These are phyloP conservation scores for Globisporangium paroecandrum DNA, from an alignment of 352 stramenopile genomes.

Conservation along the genomic window DNA sequence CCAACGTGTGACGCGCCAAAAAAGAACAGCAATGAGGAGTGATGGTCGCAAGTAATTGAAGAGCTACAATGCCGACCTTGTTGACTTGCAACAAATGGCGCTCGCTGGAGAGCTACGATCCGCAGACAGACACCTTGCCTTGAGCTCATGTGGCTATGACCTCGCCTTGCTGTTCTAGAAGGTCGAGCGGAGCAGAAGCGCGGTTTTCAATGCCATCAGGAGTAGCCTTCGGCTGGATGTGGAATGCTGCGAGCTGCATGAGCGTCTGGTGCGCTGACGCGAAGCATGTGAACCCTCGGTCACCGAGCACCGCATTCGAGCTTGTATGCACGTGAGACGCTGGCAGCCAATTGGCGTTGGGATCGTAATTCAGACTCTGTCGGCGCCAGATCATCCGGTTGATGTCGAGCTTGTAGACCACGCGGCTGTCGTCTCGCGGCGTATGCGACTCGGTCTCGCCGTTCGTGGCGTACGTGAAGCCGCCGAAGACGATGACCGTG, in stretches of 20 bases:
- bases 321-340: slow-evolving; percentile 29
- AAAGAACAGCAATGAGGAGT: background rate
- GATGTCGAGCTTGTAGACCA: slow-evolving; percentile 61
- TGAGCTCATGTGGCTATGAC: background rate
- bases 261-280: slow-evolving; percentile 14
- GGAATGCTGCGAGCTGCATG: slow-evolving; percentile 32
- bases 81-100: background rate
- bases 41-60: background rate
- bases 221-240: slow-evolving; percentile 2
- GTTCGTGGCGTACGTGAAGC: slow-evolving; percentile 39
- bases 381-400: slow-evolving; percentile 67
- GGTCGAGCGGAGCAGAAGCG: background rate
- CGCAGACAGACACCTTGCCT: background rate
- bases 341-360: slow-evolving; percentile 8
- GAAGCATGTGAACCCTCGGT: slow-evolving; percentile 22
- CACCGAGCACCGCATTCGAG: slow-evolving; percentile 31
- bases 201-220: background rate
- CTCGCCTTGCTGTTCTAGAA: background rate
- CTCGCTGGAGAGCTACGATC: background rate
- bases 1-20: background rate
- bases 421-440: slow-evolving; percentile 24
- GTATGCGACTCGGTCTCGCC: slow-evolving; percentile 39
- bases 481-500: slow-evolving; percentile 48
- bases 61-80: background rate
- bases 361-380: slow-evolving; percentile 14